phyloP scores from a whole-genome alignment of 2,329 filamentous ascomycete species.

The Emmonsiellopsis sp. region DNA sequence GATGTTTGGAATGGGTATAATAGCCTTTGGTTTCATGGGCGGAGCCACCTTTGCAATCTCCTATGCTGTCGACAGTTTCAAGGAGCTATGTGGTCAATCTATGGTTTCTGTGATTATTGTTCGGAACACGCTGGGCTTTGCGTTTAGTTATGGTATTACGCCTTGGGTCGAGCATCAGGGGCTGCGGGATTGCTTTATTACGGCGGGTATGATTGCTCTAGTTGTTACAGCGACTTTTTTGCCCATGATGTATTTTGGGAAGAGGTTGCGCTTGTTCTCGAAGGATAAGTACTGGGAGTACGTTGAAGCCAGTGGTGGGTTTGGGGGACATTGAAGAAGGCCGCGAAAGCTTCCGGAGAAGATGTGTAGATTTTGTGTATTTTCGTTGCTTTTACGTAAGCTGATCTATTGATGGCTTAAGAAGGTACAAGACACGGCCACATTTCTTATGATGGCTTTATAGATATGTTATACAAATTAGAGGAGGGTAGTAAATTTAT shows the following conservation, averaged over 20 bases:
- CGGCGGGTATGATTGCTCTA: slow-evolving; percentile 22
- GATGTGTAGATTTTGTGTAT: too few relatives aligned
- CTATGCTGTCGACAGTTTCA: slow-evolving; percentile 21
- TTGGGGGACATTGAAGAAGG: neutral
- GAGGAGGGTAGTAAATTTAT: too few relatives aligned
- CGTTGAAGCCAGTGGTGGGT: slow-evolving; percentile 3
- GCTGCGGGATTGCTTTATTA: slow-evolving; percentile 26
- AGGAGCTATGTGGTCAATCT: slow-evolving; percentile 21
- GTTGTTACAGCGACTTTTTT: slow-evolving; percentile 20
- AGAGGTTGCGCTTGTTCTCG: slow-evolving; percentile 14
- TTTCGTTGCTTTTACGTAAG: too few relatives aligned
- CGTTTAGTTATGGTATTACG: slow-evolving; percentile 25
- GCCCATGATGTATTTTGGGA: slow-evolving; percentile 23
- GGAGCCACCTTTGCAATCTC: slow-evolving; percentile 17
- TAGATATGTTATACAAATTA: too few relatives aligned
- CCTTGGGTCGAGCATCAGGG: slow-evolving; percentile 26
- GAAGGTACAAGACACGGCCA: too few relatives aligned
- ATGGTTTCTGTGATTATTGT: slow-evolving; percentile 30
- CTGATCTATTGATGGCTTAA: too few relatives aligned
- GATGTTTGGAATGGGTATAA: slow-evolving; percentile 22
- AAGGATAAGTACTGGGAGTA: slow-evolving; percentile 11
- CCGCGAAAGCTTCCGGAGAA: neutral
- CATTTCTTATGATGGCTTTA: too few relatives aligned
- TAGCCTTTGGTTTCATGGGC: slow-evolving; percentile 18
- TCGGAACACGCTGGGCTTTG: slow-evolving; percentile 29